Evolutionary conservation across 2,329 filamentous ascomycete genomes (phyloP).

Genomic region (Xylariales sp.): DNA sequence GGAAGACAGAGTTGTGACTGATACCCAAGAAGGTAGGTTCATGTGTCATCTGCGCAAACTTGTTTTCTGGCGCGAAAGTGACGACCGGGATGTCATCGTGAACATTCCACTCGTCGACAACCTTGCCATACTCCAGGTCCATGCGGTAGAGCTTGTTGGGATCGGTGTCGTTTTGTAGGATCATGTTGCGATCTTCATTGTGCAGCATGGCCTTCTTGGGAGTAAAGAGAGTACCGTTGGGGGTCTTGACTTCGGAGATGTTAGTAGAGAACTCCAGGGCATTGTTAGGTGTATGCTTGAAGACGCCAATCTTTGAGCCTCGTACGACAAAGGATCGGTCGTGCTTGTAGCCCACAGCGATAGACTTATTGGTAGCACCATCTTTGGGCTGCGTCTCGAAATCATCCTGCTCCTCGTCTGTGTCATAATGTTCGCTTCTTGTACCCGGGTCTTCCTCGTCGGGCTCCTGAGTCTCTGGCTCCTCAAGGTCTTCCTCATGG

Average conservation of each 20-base stretch:
- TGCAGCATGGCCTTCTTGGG: constrained; percentile 98
- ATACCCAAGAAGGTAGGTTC: constrained; percentile 94
- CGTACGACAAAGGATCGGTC: constrained; percentile 96
- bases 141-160: constrained; percentile 92
- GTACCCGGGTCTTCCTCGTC: constrained; percentile 53
- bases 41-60: constrained; percentile 95
- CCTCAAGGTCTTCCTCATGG: constrained; percentile 47
- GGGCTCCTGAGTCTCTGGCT: constrained; percentile 51
- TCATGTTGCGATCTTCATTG: constrained; percentile 82
- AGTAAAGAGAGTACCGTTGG: constrained; percentile 79
- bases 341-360: constrained; percentile 95
- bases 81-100: constrained; percentile 93
- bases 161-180: constrained; percentile 76
- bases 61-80: constrained; percentile 91
- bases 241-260: constrained; percentile 91
- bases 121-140: constrained; percentile 96
- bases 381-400: constrained; percentile 63
- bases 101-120: constrained; percentile 97
- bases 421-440: constrained; percentile 63
- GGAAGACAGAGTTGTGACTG: constrained; percentile 87
- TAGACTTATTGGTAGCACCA: constrained; percentile 83
- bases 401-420: constrained; percentile 75
- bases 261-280: constrained; percentile 94
- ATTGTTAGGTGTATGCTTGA: constrained; percentile 92
- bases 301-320: constrained; percentile 96